These are phyloP conservation scores for Ophiostoma ulmi DNA, from an alignment of 2,329 filamentous ascomycete species.

Conservation along the genomic window DNA sequence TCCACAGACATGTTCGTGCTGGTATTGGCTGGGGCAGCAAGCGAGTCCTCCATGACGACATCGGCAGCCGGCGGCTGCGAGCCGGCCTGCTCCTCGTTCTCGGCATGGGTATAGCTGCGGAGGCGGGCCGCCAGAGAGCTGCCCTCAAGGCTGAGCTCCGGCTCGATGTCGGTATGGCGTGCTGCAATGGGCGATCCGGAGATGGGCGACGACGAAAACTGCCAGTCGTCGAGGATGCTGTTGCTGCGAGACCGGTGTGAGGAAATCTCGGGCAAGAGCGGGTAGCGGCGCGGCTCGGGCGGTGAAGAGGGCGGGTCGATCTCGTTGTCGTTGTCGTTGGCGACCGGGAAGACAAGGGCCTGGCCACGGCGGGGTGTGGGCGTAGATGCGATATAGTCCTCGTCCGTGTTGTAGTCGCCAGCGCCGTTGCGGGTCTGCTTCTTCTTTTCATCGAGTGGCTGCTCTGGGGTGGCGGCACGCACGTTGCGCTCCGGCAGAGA, in stretches of 20 bases:
- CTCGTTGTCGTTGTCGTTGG: conserved; percentile 37
- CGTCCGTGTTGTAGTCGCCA: conserved; percentile 33
- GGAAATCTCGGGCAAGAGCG: conserved; percentile 48
- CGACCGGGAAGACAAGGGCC: conserved; percentile 41
- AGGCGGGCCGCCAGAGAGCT: background rate
- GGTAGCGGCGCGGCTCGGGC: conserved; percentile 50
- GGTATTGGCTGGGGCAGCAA: background rate
- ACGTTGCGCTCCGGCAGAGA: conserved; percentile 25
- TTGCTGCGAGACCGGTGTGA: conserved; percentile 41
- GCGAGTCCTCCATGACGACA: background rate
- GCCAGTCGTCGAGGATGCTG: conserved; percentile 43
- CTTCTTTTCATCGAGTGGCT: conserved; percentile 24
- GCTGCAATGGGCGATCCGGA: conserved; percentile 45
- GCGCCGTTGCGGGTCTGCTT: conserved; percentile 26
- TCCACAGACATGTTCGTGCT: background rate
- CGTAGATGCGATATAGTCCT: conserved; percentile 54
- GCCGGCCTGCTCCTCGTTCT: background rate
- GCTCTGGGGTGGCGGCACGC: conserved; percentile 44
- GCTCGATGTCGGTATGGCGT: conserved; percentile 31
- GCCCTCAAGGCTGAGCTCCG: conserved; percentile 23
- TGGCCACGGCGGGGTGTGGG: conserved; percentile 57
- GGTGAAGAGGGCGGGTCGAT: conserved; percentile 55
- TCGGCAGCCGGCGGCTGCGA: background rate
- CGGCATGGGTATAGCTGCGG: background rate
- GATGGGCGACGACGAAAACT: conserved; percentile 52